A percentile compares a stretch with the other conserved stretches of the same genome.
These are phyloP conservation scores for Dendrobium officinale DNA, from an alignment of 106 monocot genomes.

Conservation along the genomic window DNA sequence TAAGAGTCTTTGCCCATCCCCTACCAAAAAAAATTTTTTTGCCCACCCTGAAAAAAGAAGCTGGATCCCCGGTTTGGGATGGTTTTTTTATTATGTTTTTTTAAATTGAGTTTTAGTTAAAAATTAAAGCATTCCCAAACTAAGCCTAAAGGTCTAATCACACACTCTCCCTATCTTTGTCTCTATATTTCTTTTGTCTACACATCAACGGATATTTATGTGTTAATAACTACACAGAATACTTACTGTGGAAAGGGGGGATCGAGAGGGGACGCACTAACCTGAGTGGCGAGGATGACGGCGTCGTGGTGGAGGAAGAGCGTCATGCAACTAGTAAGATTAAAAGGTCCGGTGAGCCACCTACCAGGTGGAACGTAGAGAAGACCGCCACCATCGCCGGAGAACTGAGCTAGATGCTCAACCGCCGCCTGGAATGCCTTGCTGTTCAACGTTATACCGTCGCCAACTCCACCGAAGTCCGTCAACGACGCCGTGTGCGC, in stretches of 20 bases:
- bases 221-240: too few species aligned
- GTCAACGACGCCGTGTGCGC: conserved; percentile 44
- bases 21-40: too few species aligned
- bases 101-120: too few species aligned
- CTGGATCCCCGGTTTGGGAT: too few species aligned
- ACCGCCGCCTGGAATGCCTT: conserved; percentile 50
- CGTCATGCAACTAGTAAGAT: conserved; percentile 55
- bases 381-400: conserved; percentile 36
- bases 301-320: conserved; percentile 61
- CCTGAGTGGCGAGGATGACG: conserved; percentile 56
- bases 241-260: not conserved
- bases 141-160: too few species aligned
- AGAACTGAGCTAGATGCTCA: conserved; percentile 26
- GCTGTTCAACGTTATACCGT: conserved; percentile 79
- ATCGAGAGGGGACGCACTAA: not conserved
- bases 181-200: too few species aligned
- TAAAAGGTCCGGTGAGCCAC: conserved; percentile 67
- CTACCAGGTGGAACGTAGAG: conserved; percentile 52
- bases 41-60: too few species aligned
- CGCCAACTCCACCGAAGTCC: conserved; percentile 85
- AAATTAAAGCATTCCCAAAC: too few species aligned
- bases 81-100: too few species aligned
- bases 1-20: too few species aligned
- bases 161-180: too few species aligned
- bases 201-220: too few species aligned